Base-by-base conservation (phyloP, 169 alveolate genomes). In the Cryptosporidium ryanae region DNA sequence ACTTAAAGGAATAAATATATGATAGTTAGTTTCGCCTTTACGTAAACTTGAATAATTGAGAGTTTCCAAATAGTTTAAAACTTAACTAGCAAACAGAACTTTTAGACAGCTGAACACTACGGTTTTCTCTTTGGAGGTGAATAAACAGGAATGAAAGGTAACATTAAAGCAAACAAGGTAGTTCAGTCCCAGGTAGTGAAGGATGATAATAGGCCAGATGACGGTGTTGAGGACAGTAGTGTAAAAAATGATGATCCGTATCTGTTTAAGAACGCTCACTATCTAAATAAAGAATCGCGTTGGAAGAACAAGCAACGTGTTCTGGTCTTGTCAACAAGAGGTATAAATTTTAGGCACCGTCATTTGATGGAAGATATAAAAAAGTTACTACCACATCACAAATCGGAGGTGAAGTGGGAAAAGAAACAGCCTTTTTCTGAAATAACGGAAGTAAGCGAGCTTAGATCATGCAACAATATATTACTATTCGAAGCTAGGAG, bases 341-440 rank as follows among this genome's bases (percentile, higher is more conserved):
- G 99, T 54, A 96, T 97, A 18, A 93, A 98, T 27, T 95, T 94
- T 61, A 92, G 96, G 82, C 96, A 96, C 57, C 91, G 98, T 70
- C 98, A 97, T 82, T 93, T 98, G 64, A 91, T 97, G 84, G 96
- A 93, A 44, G 99, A 98, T 90, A 71, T 98, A 32, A 93, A 95
- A 82, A 93, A 94, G 82, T 93, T 98, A 66, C 92, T 98, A 38
- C 99, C 99, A 23, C 99, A 98, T 93, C 98, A 97, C 89, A 98
- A 97, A 87, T 92, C 97, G 67, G 99, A 97, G 92, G 96, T 92
- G 27, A 95, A 95, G 65, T 93, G 97, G 96, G 96, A 94, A 59
- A 94, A 93, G 87, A 95, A 94, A 82, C 93, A 90, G 59, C 91
- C 93, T 50, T 91, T 93, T 84, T 84, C 87, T 82, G 93, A 93